Evolutionary conservation across 139 green algal species (phyloP).

Genomic region (Astrephomene gubernaculifera): DNA sequence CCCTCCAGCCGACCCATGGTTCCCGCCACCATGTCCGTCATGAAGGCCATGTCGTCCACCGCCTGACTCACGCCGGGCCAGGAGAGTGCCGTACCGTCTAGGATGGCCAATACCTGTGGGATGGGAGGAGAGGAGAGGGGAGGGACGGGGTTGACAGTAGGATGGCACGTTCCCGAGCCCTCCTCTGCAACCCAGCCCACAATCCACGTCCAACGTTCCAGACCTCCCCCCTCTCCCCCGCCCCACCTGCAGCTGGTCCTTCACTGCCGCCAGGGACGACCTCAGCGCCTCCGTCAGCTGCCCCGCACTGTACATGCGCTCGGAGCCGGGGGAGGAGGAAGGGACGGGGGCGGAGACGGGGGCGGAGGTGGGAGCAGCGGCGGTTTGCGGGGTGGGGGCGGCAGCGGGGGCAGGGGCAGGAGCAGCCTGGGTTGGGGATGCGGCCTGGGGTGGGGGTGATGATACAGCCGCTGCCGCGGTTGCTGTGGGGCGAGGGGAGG

Average conservation of each 20-base stretch:
- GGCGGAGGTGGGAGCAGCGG: neutral
- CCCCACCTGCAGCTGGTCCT: slow-evolving; percentile 50
- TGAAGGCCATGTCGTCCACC: slow-evolving; percentile 54
- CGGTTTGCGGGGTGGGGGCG: neutral
- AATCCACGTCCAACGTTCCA: neutral
- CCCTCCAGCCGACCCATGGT: slow-evolving; percentile 27
- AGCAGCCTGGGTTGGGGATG: neutral
- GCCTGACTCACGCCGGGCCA: slow-evolving; percentile 61
- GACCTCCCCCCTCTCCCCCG: neutral
- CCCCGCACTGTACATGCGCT: slow-evolving; percentile 54
- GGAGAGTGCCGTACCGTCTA: slow-evolving; percentile 54
- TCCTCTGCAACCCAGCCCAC: neutral
- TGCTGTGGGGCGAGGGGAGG: no score
- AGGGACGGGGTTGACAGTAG: neutral
- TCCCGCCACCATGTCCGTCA: slow-evolving; percentile 48
- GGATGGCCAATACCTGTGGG: slow-evolving; percentile 51
- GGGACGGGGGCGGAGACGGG: neutral
- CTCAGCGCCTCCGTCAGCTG: slow-evolving; percentile 53
- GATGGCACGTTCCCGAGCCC: neutral
- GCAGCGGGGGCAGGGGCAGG: neutral
- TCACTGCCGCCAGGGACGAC: slow-evolving; percentile 37
- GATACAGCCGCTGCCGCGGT: neutral
- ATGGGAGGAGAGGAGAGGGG: neutral
- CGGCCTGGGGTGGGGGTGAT: neutral
- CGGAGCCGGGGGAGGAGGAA: neutral